phyloP scores from a whole-genome alignment of 192 early-diverging fungal genomes.

The Backusella morwellensis region DNA sequence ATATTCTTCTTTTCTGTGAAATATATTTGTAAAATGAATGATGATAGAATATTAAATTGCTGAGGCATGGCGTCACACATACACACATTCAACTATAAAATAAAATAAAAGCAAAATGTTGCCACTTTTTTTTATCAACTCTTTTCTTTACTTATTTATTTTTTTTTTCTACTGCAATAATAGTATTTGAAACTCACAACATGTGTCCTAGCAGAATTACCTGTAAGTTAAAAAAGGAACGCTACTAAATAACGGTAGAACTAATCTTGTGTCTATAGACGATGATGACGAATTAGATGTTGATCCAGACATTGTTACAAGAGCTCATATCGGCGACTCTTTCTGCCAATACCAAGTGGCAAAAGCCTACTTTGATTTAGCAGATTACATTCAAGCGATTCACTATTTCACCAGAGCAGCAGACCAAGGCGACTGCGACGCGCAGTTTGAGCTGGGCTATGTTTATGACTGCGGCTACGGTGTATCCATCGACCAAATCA shows the following conservation, averaged over 20 bases:
- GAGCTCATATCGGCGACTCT: neutral
- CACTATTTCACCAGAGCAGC: neutral
- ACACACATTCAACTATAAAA: neutral
- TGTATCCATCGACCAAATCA: neutral
- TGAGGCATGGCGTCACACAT: too few relatives aligned
- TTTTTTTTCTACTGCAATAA: neutral
- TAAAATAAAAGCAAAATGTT: neutral
- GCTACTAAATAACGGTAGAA: neutral
- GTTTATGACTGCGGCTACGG: neutral
- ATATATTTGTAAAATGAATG: too few relatives aligned
- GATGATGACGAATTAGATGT: neutral
- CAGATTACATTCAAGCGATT: neutral
- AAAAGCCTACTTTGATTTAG: neutral
- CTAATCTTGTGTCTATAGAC: neutral
- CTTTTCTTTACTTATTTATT: neutral
- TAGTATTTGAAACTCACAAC: neutral
- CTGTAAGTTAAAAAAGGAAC: neutral
- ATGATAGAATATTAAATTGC: too few relatives aligned
- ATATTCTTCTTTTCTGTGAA: too few relatives aligned
- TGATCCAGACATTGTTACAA: neutral
- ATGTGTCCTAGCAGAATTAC: neutral
- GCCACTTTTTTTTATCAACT: neutral
- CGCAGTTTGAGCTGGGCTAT: neutral
- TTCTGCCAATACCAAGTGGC: neutral
- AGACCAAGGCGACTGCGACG: neutral